phyloP scores from a whole-genome alignment of 257 asterid genomes.

The Echium plantagineum region DNA sequence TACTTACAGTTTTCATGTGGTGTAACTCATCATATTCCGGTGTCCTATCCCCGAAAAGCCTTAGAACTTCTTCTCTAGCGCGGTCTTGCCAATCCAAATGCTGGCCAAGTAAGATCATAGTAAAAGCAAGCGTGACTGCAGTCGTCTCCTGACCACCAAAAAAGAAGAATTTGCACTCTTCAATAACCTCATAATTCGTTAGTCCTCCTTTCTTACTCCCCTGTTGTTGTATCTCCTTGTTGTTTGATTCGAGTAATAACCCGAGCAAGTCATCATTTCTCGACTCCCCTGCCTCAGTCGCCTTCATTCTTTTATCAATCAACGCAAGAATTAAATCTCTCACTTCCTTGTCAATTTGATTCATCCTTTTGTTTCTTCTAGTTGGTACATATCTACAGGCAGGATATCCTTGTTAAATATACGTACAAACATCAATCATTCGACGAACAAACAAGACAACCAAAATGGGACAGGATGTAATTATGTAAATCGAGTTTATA shows the following conservation, averaged over 20 bases:
- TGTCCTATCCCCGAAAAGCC: not conserved
- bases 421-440: no score
- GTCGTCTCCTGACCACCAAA: slow-evolving; percentile 23
- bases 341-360: slow-evolving; percentile 27
- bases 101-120: slow-evolving; percentile 13
- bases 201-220: slow-evolving; percentile 13
- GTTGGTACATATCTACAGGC: slow-evolving; percentile 38
- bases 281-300: slow-evolving; percentile 30
- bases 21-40: slow-evolving; percentile 10
- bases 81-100: slow-evolving; percentile 20
- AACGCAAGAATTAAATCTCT: slow-evolving; percentile 21
- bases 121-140: slow-evolving; percentile 14
- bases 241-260: slow-evolving; percentile 16
- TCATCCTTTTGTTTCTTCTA: slow-evolving; percentile 27
- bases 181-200: slow-evolving; percentile 16
- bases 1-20: slow-evolving; percentile 14
- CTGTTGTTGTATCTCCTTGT: slow-evolving; percentile 13
- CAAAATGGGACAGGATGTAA: slow-evolving; percentile 2
- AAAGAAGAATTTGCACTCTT: slow-evolving; percentile 23
- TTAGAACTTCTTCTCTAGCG: slow-evolving; percentile 15
- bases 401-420: not conserved
- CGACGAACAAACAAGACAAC: not conserved
- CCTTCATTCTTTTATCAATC: slow-evolving; percentile 25
- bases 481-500: slow-evolving; percentile 21
- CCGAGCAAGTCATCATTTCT: slow-evolving; percentile 18